Conservation (phyloP, 305 asterid species). For the Solanum chacoense region DNA sequence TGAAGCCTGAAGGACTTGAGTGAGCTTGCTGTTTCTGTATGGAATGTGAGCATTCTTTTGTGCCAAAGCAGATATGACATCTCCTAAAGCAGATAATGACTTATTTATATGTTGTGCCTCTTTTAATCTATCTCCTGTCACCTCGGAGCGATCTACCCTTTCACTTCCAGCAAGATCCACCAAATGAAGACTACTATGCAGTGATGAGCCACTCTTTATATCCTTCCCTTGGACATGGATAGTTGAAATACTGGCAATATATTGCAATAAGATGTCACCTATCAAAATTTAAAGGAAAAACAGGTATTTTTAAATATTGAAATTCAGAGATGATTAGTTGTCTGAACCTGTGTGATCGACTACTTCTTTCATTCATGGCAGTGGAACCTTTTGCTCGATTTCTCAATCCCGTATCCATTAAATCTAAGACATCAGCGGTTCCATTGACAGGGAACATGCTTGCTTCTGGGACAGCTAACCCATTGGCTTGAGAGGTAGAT, state of each 20-base stretch:
- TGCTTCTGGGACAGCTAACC: constrained; percentile 82
- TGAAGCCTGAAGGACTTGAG: constrained; percentile 83
- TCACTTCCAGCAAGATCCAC: constrained; percentile 94
- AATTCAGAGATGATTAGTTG: background rate
- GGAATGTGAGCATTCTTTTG: constrained; percentile 71
- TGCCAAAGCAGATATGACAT: constrained; percentile 71
- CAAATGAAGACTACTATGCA: constrained; percentile 66
- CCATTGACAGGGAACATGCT: constrained; percentile 38
- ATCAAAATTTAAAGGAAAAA: background rate
- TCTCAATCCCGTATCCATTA: constrained; percentile 55
- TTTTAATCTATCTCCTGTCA: constrained; percentile 68
- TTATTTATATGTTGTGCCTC: constrained; percentile 83
- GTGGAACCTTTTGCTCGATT: constrained; percentile 73
- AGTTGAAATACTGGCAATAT: constrained; percentile 45
- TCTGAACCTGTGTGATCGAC: constrained; percentile 72
- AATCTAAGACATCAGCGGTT: constrained; percentile 42
- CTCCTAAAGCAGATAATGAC: constrained; percentile 74
- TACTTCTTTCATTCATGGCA: constrained; percentile 70
- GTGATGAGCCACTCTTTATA: constrained; percentile 43
- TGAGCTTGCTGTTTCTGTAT: constrained; percentile 76
- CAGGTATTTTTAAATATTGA: background rate
- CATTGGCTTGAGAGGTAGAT: constrained; percentile 44
- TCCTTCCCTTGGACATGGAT: constrained; percentile 56
- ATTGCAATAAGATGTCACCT: background rate
- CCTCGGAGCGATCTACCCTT: constrained; percentile 84